Evolutionary conservation across 768 basidiomycete genomes (phyloP), one percentile per base, ranked within the genome.

Genomic region (Leucosporidium yakuticum): DNA sequence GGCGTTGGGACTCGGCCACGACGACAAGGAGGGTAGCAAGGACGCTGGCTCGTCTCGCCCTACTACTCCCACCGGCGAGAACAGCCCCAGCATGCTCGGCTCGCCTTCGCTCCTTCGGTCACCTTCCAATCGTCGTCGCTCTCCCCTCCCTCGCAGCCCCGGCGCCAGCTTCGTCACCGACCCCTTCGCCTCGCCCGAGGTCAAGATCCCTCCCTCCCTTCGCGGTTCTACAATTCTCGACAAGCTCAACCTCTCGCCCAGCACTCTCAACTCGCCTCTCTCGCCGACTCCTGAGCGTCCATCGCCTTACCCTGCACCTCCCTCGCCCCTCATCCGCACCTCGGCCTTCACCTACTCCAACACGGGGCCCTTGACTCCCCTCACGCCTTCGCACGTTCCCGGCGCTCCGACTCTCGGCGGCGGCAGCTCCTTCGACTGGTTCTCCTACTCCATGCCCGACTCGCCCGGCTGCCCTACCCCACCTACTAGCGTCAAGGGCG

Each of bases 381-480:
- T 73, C 50, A 69, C 71, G 21, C 71, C 71, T 11, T 73, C 71
- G 11, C 71, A 73, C 48, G 19, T 73, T 5, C 71, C 71, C 29
- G 65, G 60, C 48, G 71, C 71, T 0, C 71, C 71, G 1, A 2
- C 32, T 0, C 63, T 73, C 32, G 60, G 60, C 48, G 55, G 23
- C 14, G 62, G 51, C 39, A 14, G 27, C 20, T 21, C 39, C 11
- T 69, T 72, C 56, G 60, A 60, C 12, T 72, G 62, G 62, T 53
- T 31, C 58, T 34, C 62, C 15, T 72, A 29, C 62, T 58, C 63
- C 20, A 27, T 48, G 3, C 71, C 71, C 20, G 71, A 69, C 39
- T 67, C 65, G 15, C 71, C 71, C 8, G 51, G 39, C 20, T 65
- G 64, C 32, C 50, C 50, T 8, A 39, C 36, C 48, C n/a, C 54